Conservation (phyloP, 352 stramenopile species). For the Phytophthora palmivora region DNA sequence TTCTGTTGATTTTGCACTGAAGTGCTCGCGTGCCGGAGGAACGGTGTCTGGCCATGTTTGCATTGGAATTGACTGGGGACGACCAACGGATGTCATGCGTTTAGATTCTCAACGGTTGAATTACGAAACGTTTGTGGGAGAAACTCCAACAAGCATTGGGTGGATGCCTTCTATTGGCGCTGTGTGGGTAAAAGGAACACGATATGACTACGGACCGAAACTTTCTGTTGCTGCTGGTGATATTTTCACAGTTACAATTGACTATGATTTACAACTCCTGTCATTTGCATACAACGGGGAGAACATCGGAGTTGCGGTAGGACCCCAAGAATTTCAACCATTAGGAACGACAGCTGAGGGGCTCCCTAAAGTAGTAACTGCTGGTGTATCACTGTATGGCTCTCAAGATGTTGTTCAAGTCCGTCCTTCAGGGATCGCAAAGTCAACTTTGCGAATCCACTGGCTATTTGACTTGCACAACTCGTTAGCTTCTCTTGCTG, state of each 20-base stretch:
- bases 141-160: slow-evolving; percentile 60
- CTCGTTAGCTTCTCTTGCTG: slow-evolving; percentile 71
- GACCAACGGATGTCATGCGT: slow-evolving; percentile 12
- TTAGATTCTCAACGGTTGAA: slow-evolving; percentile 8
- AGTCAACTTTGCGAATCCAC: slow-evolving; percentile 81
- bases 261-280: slow-evolving; percentile 79
- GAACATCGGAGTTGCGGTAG: slow-evolving; percentile 62
- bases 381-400: slow-evolving; percentile 76
- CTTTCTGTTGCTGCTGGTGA: slow-evolving; percentile 61
- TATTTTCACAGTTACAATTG: slow-evolving; percentile 74
- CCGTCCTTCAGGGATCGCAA: slow-evolving; percentile 70
- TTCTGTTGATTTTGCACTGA: slow-evolving; percentile 80
- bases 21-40: slow-evolving; percentile 69
- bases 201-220: slow-evolving; percentile 56
- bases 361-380: slow-evolving; percentile 49
- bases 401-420: slow-evolving; percentile 79
- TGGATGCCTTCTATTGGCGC: slow-evolving; percentile 88
- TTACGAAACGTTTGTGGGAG: slow-evolving; percentile 61
- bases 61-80: slow-evolving; percentile 72
- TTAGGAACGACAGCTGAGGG: slow-evolving; percentile 35
- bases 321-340: slow-evolving; percentile 45
- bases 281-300: slow-evolving; percentile 80
- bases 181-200: slow-evolving; percentile 73
- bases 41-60: slow-evolving; percentile 78
- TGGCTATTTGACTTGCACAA: slow-evolving; percentile 89